These are phyloP conservation scores for Dictyostelium discoideum DNA, from an alignment of 78 protist species.

Conservation along the genomic window dicty_2.7 NC_007091.3:1778501-1779000, in stretches of 20 bases:
- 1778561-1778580: too few relatives aligned
- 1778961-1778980: background rate
- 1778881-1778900: background rate
- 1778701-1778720: conserved; percentile 1
- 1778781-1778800: too few relatives aligned
- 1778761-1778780: background rate
- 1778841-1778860: background rate
- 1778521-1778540: too few relatives aligned
- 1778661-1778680: background rate
- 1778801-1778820: background rate
- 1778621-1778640: too few relatives aligned
- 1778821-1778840: background rate
- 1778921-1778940: background rate
- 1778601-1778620: too few relatives aligned
- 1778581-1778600: too few relatives aligned
- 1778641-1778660: too few relatives aligned
- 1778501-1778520: too few relatives aligned
- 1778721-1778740: background rate
- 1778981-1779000: background rate
- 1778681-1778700: background rate
- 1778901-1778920: background rate
- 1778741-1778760: background rate
- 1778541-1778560: too few relatives aligned
- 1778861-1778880: background rate
- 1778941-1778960: background rate